These are phyloP conservation scores for Wallacemonas sp. DNA, from an alignment of 208 protist species.

Conservation along the genomic window DNA sequence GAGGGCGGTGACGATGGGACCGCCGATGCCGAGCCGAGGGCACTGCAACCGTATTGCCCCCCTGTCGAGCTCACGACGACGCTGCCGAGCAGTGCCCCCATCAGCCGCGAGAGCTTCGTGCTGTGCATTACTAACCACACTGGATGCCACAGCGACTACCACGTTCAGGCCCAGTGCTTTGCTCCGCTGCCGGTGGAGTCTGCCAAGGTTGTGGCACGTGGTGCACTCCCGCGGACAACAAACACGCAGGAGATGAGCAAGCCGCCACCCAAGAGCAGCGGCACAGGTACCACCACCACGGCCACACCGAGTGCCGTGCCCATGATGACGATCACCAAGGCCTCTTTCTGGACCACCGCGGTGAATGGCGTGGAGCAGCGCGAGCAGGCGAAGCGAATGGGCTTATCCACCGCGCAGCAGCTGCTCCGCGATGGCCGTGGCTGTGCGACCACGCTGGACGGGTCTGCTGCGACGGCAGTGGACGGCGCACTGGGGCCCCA, in stretches of 20 bases:
- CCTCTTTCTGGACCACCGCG: constrained; percentile 70
- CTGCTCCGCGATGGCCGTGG: constrained; percentile 79
- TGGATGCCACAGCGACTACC: constrained; percentile 60
- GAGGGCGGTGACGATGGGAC: background rate
- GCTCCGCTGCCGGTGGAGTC: constrained; percentile 29
- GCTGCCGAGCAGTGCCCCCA: constrained; percentile 58
- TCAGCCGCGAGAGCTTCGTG: constrained; percentile 37
- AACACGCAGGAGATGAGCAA: background rate
- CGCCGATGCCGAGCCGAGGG: background rate
- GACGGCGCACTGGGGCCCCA: constrained; percentile 33
- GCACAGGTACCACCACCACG: background rate
- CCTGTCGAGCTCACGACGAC: constrained; percentile 33
- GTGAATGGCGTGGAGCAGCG: constrained; percentile 54
- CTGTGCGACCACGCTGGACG: constrained; percentile 45
- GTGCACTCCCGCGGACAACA: background rate
- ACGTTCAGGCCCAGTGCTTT: constrained; percentile 35
- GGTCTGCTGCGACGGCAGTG: too few species aligned
- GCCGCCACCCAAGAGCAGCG: background rate
- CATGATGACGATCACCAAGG: constrained; percentile 5
- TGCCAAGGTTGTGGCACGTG: background rate
- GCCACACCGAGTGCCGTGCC: background rate
- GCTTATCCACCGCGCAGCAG: constrained; percentile 55
- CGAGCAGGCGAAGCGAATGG: constrained; percentile 49
- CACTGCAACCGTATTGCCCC: constrained; percentile 47
- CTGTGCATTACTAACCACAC: constrained; percentile 59